phyloP scores from a whole-genome alignment of 768 basidiomycete genomes.

The Phanerochaete carnosa region DNA sequence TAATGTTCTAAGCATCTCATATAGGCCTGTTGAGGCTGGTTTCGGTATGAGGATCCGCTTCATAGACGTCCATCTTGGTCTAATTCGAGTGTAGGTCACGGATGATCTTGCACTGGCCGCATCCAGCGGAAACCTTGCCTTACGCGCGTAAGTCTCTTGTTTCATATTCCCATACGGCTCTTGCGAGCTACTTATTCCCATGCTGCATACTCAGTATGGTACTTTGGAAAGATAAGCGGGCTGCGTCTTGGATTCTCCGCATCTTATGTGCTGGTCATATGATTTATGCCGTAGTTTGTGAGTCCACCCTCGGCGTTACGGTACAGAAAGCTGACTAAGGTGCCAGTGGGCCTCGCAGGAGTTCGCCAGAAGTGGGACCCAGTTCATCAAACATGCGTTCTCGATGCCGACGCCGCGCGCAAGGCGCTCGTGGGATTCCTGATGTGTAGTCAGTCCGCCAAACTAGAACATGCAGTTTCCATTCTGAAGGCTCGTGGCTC shows the following conservation, averaged over 20 bases:
- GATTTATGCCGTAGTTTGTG: neutral
- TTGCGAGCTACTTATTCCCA: neutral
- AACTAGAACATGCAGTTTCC: neutral
- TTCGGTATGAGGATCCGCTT: neutral
- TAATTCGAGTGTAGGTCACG: neutral
- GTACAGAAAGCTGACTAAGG: neutral
- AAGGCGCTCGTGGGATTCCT: neutral
- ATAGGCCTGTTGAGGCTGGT: neutral
- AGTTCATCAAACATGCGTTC: neutral
- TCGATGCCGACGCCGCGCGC: neutral
- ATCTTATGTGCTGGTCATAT: neutral
- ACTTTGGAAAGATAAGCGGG: neutral
- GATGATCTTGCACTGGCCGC: constrained; percentile 6
- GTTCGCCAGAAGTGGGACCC: neutral
- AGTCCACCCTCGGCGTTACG: neutral
- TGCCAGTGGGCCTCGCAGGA: neutral
- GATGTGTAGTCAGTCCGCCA: constrained; percentile 10
- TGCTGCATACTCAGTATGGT: neutral
- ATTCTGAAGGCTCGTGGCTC: neutral
- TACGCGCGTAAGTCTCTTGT: neutral
- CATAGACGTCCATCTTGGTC: neutral
- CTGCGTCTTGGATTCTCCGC: neutral
- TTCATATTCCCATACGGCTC: neutral
- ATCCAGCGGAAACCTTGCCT: neutral
- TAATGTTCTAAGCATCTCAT: neutral